Percentiles rank a stretch among this genome's conserved stretches.
phyloP scores from a whole-genome alignment of 2,329 filamentous ascomycete species.

The Botrytis tulipae region DNA sequence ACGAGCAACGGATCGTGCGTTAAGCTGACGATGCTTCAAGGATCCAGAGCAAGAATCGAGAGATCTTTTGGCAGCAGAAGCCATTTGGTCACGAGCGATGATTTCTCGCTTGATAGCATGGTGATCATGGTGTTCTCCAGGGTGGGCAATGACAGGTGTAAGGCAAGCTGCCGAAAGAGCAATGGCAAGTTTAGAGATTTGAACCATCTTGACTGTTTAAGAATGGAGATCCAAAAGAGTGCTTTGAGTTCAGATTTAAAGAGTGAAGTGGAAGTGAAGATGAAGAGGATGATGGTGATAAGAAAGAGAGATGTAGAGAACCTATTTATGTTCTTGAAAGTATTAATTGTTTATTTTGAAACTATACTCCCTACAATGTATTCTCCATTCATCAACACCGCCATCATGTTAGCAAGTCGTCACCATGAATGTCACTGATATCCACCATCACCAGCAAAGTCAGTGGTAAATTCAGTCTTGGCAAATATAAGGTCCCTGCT shows the following conservation, averaged over 20 bases:
- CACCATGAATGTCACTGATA: background rate
- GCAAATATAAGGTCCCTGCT: background rate
- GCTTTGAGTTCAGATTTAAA: background rate
- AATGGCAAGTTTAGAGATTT: slow-evolving; percentile 6
- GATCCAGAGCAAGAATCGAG: slow-evolving; percentile 40
- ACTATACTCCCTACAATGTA: background rate
- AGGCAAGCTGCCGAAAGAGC: slow-evolving; percentile 8
- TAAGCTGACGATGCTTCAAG: slow-evolving; percentile 40
- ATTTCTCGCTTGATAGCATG: slow-evolving; percentile 21
- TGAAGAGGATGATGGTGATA: background rate
- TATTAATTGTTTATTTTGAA: background rate
- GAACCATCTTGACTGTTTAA: slow-evolving; percentile 6
- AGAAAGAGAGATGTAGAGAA: background rate
- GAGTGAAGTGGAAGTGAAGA: background rate
- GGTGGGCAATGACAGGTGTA: slow-evolving; percentile 14
- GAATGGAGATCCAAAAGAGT: background rate
- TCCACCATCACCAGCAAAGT: background rate
- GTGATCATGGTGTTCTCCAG: slow-evolving; percentile 16
- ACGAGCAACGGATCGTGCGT: slow-evolving; percentile 37
- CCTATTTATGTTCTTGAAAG: slow-evolving; percentile 6
- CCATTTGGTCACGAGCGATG: slow-evolving; percentile 14
- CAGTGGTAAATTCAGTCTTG: background rate
- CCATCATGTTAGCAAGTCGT: background rate
- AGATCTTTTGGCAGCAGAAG: slow-evolving; percentile 17
- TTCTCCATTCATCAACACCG: background rate